Percentiles rank a stretch among this genome's conserved stretches.
Evolutionary conservation across 495 filamentous ascomycete genomes (phyloP).

Genomic region (Parathielavia hyrcaniae): DNA sequence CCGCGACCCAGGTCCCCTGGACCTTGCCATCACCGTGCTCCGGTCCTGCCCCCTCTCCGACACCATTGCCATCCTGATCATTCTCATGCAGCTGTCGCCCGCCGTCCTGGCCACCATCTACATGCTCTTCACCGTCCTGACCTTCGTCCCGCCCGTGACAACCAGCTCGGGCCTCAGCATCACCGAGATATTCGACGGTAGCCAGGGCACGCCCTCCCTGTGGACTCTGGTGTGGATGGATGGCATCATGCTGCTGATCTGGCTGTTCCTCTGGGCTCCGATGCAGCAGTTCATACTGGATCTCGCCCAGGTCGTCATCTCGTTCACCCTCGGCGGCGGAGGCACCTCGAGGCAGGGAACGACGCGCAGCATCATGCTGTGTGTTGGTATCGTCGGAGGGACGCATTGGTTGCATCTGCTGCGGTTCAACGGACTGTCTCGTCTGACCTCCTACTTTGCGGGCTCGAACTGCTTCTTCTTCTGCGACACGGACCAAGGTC

Average conservation of each 20-base stretch:
- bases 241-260: conserved; percentile 69
- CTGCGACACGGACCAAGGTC: conserved; percentile 34
- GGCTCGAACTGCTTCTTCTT: conserved; percentile 37
- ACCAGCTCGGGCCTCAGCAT: conserved; percentile 49
- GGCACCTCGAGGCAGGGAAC: conserved; percentile 68
- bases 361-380: conserved; percentile 66
- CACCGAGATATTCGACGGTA: conserved; percentile 48
- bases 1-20: conserved; percentile 57
- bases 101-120: conserved; percentile 86
- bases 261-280: conserved; percentile 85
- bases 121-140: conserved; percentile 85
- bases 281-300: conserved; percentile 86
- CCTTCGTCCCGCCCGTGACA: conserved; percentile 75
- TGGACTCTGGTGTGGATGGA: conserved; percentile 79
- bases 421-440: conserved; percentile 41
- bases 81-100: conserved; percentile 92
- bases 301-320: conserved; percentile 93
- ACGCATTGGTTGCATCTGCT: conserved; percentile 57
- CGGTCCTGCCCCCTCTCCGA: conserved; percentile 86
- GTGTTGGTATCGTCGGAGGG: conserved; percentile 75
- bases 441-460: conserved; percentile 36
- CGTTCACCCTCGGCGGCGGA: conserved; percentile 84
- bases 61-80: conserved; percentile 95
- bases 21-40: conserved; percentile 77
- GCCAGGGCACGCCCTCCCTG: conserved; percentile 60